Base-by-base conservation (phyloP, 768 basidiomycete species). In the Neoboletus brunneissimus region DNA sequence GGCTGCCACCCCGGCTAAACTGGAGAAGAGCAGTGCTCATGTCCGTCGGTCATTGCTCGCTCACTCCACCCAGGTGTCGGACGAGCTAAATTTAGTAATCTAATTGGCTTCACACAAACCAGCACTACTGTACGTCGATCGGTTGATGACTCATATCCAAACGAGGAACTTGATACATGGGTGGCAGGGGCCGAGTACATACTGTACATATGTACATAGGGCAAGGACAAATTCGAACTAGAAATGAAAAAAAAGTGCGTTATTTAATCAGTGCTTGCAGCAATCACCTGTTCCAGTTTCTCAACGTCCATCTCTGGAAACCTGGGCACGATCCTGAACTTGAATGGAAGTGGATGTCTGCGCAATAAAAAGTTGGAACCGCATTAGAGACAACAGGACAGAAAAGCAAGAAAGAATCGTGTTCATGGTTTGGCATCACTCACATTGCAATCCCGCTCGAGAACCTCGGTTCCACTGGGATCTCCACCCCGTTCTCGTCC, bases 401-500 rank as follows among this genome's bases (percentile, higher is more conserved):
- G 6, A 22, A 15, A 4, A 5, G 25, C 1, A 11, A 11, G 5
- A 20, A 4, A 23, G 8, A 8, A 23, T 16, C 7, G 15, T 16
- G 15, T 4, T 15, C 6, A 8, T 34, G 3, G 4, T 16, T 25
- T 25, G 25, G 1, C 0, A 34, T 29, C 20, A 49, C 57, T 37
- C 20, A 64, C 65, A 64, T 16, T 0, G 29, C 16, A 12, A 54
- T 4, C 5, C 47, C 52, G 1, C 13, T 48, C 2, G 42, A 29
- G 48, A 55, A 58, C 15, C 8, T 29, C 5, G 56, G 48, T 25
- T 64, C 45, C 1, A 58, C 37, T 0, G 29, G n/a, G 0, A 64
- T 42, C 15, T 59, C 66, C 1, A 18, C 18, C 3, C 58, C 63
- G 9, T 37, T 43, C 41, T 55, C 52, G 11, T 58, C 66, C 43